Conservation (phyloP, 2,329 filamentous ascomycete species). For the Nemania sp. region DNA sequence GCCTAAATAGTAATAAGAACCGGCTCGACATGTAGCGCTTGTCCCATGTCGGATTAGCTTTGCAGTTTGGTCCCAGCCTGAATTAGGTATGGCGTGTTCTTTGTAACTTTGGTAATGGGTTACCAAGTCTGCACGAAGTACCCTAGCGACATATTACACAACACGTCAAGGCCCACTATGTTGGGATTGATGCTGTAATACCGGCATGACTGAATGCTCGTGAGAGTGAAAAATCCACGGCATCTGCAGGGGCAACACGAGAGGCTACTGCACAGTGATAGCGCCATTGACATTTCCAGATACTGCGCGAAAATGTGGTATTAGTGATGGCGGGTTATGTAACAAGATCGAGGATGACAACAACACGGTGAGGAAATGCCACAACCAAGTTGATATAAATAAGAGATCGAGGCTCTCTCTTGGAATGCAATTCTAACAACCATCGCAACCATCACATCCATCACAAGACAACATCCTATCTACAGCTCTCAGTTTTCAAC, state of each 20-base stretch:
- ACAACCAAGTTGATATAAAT: constrained; percentile 11
- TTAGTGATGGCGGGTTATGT: constrained; percentile 3
- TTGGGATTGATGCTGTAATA: background rate
- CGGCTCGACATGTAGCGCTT: too few species aligned
- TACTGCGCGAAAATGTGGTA: background rate
- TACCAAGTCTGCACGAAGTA: background rate
- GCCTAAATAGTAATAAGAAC: background rate
- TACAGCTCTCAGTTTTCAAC: background rate
- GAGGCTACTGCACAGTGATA: background rate
- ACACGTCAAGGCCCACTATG: too few species aligned
- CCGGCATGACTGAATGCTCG: background rate
- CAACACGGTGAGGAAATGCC: background rate
- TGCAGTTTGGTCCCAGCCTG: background rate
- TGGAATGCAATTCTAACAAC: background rate
- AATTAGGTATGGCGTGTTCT: background rate
- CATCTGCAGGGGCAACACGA: background rate
- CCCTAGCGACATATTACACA: constrained; percentile 2
- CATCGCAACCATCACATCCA: background rate
- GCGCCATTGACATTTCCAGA: background rate
- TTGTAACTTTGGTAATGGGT: constrained; percentile 11
- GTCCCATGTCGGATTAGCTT: too few species aligned
- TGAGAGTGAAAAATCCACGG: background rate
- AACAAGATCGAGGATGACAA: background rate
- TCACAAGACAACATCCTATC: background rate
- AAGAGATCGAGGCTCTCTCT: background rate